A percentile compares a stretch with the other conserved stretches of the same genome.
These are phyloP conservation scores for Termitomyces eurrhizus DNA, from an alignment of 768 basidiomycete species.

Conservation along the genomic window DNA sequence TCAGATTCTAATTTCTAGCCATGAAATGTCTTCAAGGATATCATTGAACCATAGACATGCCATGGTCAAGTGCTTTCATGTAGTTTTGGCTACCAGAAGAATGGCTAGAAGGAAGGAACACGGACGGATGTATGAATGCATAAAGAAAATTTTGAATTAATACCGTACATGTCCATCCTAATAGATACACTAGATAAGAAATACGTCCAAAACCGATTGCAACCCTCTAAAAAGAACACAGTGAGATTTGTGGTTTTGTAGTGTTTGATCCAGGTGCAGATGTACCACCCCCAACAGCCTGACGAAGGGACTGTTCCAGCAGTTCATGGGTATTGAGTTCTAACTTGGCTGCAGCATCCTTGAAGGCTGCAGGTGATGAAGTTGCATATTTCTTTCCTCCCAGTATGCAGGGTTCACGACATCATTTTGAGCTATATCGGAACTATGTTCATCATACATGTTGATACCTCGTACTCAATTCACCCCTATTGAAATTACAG, in stretches of 20 bases:
- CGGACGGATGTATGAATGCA: neutral
- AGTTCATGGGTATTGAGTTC: conserved; percentile 52
- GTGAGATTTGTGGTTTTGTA: conserved; percentile 73
- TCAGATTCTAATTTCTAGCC: no score
- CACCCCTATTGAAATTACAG: no score
- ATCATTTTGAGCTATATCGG: no score
- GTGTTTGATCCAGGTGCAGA: conserved; percentile 27
- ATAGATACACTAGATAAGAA: neutral
- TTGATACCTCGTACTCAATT: no score
- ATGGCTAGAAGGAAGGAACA: neutral
- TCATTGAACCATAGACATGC: no score
- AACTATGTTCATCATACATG: no score
- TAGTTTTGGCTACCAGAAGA: neutral
- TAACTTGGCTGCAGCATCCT: conserved; percentile 73
- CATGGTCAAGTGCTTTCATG: neutral
- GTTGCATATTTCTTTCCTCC: conserved; percentile 77
- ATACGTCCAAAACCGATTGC: neutral
- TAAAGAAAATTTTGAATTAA: neutral
- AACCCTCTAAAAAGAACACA: conserved; percentile 61
- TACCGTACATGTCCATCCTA: neutral
- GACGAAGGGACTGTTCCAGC: conserved; percentile 76
- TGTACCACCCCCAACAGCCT: conserved; percentile 54
- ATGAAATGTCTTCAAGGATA: no score
- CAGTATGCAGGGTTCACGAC: no score
- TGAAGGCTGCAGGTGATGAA: conserved; percentile 71